Evolutionary conservation across 1,284 basidiomycete genomes (phyloP).

Genomic region (Apiotrichum gracile): DNA sequence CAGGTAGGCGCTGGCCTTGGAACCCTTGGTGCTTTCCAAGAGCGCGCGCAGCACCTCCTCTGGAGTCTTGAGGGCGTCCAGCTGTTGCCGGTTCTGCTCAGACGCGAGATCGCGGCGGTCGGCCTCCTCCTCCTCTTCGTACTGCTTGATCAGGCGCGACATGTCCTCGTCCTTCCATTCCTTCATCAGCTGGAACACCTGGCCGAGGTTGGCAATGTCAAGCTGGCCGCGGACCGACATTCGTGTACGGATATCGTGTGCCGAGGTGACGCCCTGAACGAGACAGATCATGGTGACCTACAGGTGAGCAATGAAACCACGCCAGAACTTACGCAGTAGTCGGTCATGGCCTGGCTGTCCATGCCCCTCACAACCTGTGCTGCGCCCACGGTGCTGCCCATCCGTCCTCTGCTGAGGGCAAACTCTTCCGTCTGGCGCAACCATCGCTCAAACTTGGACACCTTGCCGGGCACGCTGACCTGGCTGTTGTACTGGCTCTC

Average conservation of each 20-base stretch:
- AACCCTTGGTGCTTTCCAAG: constrained; percentile 64
- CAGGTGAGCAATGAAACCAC: background rate
- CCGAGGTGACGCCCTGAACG: constrained; percentile 24
- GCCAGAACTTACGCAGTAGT: constrained; percentile 33
- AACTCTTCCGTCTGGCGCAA: constrained; percentile 74
- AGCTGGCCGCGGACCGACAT: constrained; percentile 58
- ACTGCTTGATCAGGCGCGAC: constrained; percentile 62
- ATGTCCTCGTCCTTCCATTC: constrained; percentile 58
- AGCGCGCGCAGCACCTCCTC: constrained; percentile 84
- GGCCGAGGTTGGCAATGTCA: constrained; percentile 74
- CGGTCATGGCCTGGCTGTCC: constrained; percentile 25
- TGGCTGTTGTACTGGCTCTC: constrained; percentile 33
- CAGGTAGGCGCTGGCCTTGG: constrained; percentile 78
- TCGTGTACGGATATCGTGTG: constrained; percentile 37
- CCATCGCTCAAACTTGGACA: constrained; percentile 75
- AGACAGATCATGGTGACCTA: constrained; percentile 34
- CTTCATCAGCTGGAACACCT: constrained; percentile 67
- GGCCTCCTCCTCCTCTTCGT: constrained; percentile 64
- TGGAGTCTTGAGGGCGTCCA: constrained; percentile 72
- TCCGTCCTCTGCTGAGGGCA: constrained; percentile 79
- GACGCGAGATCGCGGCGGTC: constrained; percentile 75
- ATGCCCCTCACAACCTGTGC: constrained; percentile 70
- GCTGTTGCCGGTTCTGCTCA: constrained; percentile 62
- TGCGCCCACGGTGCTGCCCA: constrained; percentile 92
- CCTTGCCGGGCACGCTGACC: constrained; percentile 54